Base-by-base conservation (phyloP, 2,329 filamentous ascomycete genomes). In the Sporothrix brasiliensis region DNA sequence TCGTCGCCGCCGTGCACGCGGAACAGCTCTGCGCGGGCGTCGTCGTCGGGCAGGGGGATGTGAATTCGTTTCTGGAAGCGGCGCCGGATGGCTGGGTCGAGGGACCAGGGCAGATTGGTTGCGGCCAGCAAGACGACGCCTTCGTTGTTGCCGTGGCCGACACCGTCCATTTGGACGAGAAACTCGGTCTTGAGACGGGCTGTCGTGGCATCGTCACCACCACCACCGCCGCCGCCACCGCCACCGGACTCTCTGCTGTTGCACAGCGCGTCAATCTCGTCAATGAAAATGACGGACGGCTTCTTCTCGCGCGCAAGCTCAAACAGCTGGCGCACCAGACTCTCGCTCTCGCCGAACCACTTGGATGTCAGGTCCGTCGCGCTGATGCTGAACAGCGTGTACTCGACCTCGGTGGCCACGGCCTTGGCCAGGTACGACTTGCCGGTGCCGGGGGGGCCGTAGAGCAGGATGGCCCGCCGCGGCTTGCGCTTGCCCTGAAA, bases 181-280 rank as follows among this genome's bases (percentile, higher is more conserved):
- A 99, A 88, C 83, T 98, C 95, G 78, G 98, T 98, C 75, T 98
- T 94, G 0, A 98, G 95, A 47, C 95, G 89, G 79, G 98, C 95
- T 0, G 94, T 98, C 21, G 98, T 67, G 27, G 49, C 69, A 16
- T 60, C 53, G 53, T 44, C 53, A 19, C 58, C 60, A 4, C 49
- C 27, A 19, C 69, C 53, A 19, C 58, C 60, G 2, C 49, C 27
- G 13, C 69, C 61, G 1, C 69, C 95, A 73, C 95, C 95, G 94
- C 79, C 97, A 94, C 77, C 98, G 94, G 0, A 94, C 21, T 65
- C 95, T 81, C 95, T 88, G 80, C 97, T 98, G 2, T 94, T 94
- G 0, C 95, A 95, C 73, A 99, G 97, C 49, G 92, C 94, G 80
- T 99, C 95, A 77, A 99, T 98, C 79, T 99, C 95, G 77, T 99